Conservation (phyloP, 1,284 basidiomycete species). For the Trametes hirsuta region DNA sequence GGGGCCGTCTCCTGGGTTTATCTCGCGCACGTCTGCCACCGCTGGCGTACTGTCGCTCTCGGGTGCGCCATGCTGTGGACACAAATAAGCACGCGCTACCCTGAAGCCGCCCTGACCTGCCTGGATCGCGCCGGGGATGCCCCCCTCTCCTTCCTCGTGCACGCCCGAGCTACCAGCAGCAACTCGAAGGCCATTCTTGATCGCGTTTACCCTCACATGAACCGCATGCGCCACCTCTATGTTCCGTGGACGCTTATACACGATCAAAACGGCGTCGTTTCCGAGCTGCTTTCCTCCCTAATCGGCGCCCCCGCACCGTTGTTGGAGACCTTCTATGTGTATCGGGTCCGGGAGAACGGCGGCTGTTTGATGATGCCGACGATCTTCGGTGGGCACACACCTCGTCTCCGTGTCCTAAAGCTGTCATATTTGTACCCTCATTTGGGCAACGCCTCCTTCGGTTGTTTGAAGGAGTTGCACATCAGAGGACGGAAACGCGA, state of each 20-base stretch:
- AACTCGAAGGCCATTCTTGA: constrained; percentile 27
- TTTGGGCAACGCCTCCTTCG: constrained; percentile 22
- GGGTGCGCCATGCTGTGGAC: constrained; percentile 34
- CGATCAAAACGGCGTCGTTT: constrained; percentile 27
- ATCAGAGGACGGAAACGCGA: constrained; percentile 35
- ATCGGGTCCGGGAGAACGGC: constrained; percentile 25
- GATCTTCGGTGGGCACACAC: constrained; percentile 32
- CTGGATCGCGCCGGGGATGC: constrained; percentile 34
- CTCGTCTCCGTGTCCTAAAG: constrained; percentile 29
- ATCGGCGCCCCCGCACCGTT: constrained; percentile 29
- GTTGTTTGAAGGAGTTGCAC: constrained; percentile 28
- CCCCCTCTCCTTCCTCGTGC: constrained; percentile 31
- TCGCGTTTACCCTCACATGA: constrained; percentile 28
- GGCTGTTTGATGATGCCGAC: constrained; percentile 30
- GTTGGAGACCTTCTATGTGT: constrained; percentile 33
- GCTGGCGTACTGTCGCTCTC: constrained; percentile 33
- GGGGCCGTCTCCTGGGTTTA: constrained; percentile 32
- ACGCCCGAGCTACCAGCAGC: constrained; percentile 18
- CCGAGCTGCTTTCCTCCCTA: constrained; percentile 27
- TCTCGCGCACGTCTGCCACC: constrained; percentile 34
- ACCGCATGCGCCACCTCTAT: constrained; percentile 32
- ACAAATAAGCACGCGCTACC: constrained; percentile 33
- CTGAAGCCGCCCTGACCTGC: constrained; percentile 31
- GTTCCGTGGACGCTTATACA: constrained; percentile 31
- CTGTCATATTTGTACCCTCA: constrained; percentile 31